Evolutionary conservation across 192 early-diverging fungal species (phyloP).

Genomic region (Coemansia sp.): DNA sequence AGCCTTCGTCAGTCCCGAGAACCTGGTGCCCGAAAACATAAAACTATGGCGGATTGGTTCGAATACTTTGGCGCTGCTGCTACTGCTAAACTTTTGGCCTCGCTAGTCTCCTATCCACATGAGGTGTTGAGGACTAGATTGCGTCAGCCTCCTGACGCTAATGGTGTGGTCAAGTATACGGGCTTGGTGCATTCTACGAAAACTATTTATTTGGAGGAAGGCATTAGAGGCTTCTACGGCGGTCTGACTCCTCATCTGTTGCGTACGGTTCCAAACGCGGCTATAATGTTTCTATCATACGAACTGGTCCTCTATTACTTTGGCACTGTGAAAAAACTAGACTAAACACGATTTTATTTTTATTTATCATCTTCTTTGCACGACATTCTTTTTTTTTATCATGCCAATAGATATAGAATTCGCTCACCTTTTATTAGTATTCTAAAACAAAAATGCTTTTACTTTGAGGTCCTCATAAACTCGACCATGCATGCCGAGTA

Average conservation of each 20-base stretch:
- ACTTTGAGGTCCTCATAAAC: slow-evolving; percentile 42
- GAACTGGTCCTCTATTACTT: slow-evolving; percentile 70
- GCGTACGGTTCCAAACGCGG: slow-evolving; percentile 95
- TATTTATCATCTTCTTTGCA: not conserved
- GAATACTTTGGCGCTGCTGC: slow-evolving; percentile 86
- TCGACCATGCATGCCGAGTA: slow-evolving; percentile 59
- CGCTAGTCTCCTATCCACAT: slow-evolving; percentile 91
- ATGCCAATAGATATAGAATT: not conserved
- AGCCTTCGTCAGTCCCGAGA: slow-evolving; percentile 11
- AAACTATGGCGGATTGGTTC: slow-evolving; percentile 70
- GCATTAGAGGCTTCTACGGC: slow-evolving; percentile 85
- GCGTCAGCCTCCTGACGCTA: slow-evolving; percentile 76
- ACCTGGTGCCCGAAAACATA: slow-evolving; percentile 8
- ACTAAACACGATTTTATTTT: slow-evolving; percentile 7
- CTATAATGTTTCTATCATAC: slow-evolving; percentile 91
- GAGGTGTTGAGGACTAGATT: slow-evolving; percentile 93
- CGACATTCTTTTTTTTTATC: not conserved
- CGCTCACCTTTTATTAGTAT: no score
- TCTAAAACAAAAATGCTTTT: slow-evolving; percentile 11
- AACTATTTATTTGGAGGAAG: slow-evolving; percentile 77
- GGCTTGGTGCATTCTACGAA: slow-evolving; percentile 66
- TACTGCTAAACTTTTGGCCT: slow-evolving; percentile 84
- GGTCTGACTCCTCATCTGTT: slow-evolving; percentile 95
- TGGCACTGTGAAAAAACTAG: slow-evolving; percentile 21
- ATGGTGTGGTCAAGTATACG: slow-evolving; percentile 74